These are phyloP conservation scores for Lachnellula hyalina DNA, from an alignment of 2,329 filamentous ascomycete genomes.

Conservation along the genomic window DNA sequence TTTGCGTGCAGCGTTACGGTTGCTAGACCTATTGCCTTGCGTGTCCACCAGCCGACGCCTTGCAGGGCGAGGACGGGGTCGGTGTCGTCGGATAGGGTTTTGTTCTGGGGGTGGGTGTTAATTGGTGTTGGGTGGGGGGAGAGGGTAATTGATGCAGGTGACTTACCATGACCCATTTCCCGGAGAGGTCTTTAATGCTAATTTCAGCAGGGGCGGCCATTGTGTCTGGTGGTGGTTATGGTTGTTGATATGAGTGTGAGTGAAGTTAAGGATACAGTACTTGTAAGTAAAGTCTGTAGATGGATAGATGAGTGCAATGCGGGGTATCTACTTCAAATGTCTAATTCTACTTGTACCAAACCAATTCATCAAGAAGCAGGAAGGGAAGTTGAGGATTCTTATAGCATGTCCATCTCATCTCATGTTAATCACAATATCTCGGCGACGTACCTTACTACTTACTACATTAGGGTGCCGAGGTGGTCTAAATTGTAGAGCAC, in stretches of 20 bases:
- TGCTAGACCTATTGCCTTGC: slow-evolving; percentile 54
- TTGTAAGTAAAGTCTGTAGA: not conserved
- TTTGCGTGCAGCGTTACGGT: slow-evolving; percentile 46
- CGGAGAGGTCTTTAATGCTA: slow-evolving; percentile 47
- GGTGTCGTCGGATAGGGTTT: slow-evolving; percentile 51
- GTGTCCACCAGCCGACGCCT: slow-evolving; percentile 52
- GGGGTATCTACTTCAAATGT: not conserved
- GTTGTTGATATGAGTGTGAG: not conserved
- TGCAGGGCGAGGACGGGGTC: slow-evolving; percentile 55
- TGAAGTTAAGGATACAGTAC: not conserved
- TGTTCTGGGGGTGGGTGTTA: slow-evolving; percentile 43
- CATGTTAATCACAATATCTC: too few relatives aligned
- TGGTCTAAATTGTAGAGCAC: too few relatives aligned
- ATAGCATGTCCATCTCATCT: too few relatives aligned
- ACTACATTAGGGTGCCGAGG: too few relatives aligned
- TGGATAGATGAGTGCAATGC: not conserved
- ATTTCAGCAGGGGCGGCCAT: slow-evolving; percentile 53
- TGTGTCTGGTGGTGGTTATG: not conserved
- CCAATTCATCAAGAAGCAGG: too few relatives aligned
- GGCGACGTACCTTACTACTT: too few relatives aligned
- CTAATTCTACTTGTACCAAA: too few relatives aligned
- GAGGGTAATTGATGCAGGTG: not conserved
- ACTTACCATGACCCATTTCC: slow-evolving; percentile 48
- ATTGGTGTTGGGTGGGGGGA: not conserved
- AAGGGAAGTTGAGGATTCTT: too few relatives aligned